Base-by-base conservation (phyloP, 345 rosid species). In the Balakata baccata region DNA sequence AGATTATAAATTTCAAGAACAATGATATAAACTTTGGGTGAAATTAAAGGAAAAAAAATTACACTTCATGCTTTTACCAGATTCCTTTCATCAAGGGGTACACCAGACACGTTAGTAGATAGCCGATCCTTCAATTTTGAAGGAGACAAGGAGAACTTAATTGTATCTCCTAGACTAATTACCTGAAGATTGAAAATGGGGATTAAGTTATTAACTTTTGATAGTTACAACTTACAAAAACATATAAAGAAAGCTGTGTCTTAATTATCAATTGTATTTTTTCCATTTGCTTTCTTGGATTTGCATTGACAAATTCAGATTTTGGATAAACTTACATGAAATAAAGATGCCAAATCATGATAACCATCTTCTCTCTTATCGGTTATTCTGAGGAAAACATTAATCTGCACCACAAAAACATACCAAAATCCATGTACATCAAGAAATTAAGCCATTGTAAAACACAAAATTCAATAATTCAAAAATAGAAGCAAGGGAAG, bases 321-420 rank as follows among this genome's bases (percentile, higher is more conserved):
- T 18, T 64, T 12, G 6, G 50, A 70, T 25, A 3, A 67, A 63
- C 91, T 88, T 75, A 92, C 97, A 82, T 94, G 98, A 84, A 94
- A 92, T 52, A 92, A 89, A 75, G 98, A 95, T 5, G 99, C 98
- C 80, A 95, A 85, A 77, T 89, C 98, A 83, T 95, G 99, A 81
- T 79, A 95, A 69, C 97, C 99, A 77, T 95, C 99, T 78, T 87
- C 96, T 58, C 98, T 78, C 75, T 88, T 92, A 52, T 84, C 73
- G 0, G 98, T 95, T 57, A 95, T 89, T 81, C 97, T 86, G 87
- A 95, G 85, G 86, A 95, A 95, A 72, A 91, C 96, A 83, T 95
- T 95, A 73, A 92, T 86, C 97, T 95, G 79, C 69, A 74, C 22
- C 51, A 78, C 69, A 60, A 17, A 62, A 70, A 38, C 54, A 20